Evolutionary conservation across 306 rosid genomes (phyloP).

Genomic region (Quillaja saponaria): DNA sequence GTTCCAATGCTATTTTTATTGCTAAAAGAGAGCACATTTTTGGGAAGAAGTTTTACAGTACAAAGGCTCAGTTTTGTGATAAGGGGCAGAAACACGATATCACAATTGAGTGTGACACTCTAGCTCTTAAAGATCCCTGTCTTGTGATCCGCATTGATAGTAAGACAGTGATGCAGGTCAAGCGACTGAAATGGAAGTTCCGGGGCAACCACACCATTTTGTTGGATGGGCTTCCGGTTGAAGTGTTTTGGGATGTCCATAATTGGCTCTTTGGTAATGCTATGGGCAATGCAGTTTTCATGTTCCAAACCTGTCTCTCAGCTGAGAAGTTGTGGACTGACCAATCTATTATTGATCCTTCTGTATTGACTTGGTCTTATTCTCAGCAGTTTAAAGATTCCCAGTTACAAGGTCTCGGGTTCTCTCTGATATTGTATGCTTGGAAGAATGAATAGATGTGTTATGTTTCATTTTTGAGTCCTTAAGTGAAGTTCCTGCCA

Average conservation of each 20-base stretch:
- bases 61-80: conserved; percentile 74
- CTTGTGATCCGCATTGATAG: conserved; percentile 73
- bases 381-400: conserved; percentile 57
- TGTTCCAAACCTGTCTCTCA: conserved; percentile 73
- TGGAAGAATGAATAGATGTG: conserved; percentile 71
- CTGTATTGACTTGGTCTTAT: conserved; percentile 52
- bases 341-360: conserved; percentile 47
- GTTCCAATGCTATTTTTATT: conserved; percentile 48
- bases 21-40: conserved; percentile 75
- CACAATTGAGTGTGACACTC: conserved; percentile 75
- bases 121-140: conserved; percentile 57
- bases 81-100: conserved; percentile 66
- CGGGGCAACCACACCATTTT: conserved; percentile 72
- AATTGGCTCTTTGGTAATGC: conserved; percentile 82
- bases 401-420: conserved; percentile 63
- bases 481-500: conserved; percentile 25
- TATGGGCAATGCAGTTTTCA: conserved; percentile 72
- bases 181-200: conserved; percentile 84
- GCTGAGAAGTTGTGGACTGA: conserved; percentile 48
- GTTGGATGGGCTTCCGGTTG: conserved; percentile 75
- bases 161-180: conserved; percentile 72
- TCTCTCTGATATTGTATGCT: conserved; percentile 79
- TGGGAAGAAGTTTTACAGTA: conserved; percentile 64
- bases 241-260: conserved; percentile 93
- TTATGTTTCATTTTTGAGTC: conserved; percentile 21